These are phyloP conservation scores for Saccharomycopsis guyanensis DNA, from an alignment of 805 yeast species.

Conservation along the genomic window DNA sequence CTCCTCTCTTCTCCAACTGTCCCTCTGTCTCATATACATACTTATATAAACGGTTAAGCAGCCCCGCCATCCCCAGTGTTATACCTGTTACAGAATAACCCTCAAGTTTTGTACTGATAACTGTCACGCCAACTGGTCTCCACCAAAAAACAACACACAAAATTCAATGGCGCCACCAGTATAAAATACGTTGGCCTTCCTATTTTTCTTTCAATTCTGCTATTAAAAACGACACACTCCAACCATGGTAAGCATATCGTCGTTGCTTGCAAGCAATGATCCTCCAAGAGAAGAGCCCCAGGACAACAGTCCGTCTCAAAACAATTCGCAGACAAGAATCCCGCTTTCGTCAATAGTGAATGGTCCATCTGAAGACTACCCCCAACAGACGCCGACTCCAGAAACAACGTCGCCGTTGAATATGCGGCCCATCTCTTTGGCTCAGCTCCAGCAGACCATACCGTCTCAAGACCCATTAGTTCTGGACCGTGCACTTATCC, in stretches of 20 bases:
- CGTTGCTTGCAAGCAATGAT: slow-evolving; percentile 9
- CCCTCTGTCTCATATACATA: no score
- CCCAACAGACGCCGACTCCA: not conserved
- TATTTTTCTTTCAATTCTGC: no score
- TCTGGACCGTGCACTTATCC: not conserved
- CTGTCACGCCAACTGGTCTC: no score
- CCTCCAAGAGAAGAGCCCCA: not conserved
- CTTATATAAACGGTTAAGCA: no score
- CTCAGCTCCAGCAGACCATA: not conserved
- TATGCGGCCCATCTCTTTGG: not conserved
- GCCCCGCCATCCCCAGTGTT: no score
- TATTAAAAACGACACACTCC: not conserved
- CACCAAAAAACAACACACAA: no score
- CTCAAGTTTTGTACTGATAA: no score
- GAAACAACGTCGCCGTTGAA: not conserved
- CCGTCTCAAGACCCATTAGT: no score
- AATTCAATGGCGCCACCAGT: no score
- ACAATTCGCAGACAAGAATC: not conserved
- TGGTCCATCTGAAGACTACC: not conserved
- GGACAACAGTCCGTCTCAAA: not conserved
- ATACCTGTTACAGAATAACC: no score
- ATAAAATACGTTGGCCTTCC: no score
- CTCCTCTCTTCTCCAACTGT: no score
- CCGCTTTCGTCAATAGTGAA: slow-evolving; percentile 3
- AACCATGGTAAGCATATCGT: slow-evolving; percentile 18